Evolutionary conservation across 345 rosid species (phyloP), one percentile per base, ranked within the genome.

Genomic region (Microthlaspi erraticum): DNA sequence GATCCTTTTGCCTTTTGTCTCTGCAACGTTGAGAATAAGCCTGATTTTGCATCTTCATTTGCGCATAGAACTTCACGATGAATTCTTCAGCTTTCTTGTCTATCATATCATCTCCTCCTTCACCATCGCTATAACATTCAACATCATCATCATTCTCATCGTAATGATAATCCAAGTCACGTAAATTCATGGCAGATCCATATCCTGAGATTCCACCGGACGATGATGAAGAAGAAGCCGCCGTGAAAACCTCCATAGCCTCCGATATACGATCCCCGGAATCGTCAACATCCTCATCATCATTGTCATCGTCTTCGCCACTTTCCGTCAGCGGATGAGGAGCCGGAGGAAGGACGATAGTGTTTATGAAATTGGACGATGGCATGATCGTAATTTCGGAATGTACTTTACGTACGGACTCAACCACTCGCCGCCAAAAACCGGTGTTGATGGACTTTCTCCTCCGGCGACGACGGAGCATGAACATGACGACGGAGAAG

Each of bases 21-120:
- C 56, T 76, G 66, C 55, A 62, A n/a, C 75, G 75, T 14, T 76
- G 41, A 38, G 41, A 20, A 53, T 72, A 72, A 39, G 45, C 71
- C 34, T 37, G 33, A 48, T 76, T 65, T 69, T 87, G 91, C 56
- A 78, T 71, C 80, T 71, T 83, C 76, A 87, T 87, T 72, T 87
- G 87, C 16, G 64, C 73, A 58, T 90, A 86, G 50, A 90, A 90
- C 10, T 54, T 81, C 23, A 71, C 69, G 7, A 90, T 90, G 61
- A 90, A 90, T 43, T 77, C 79, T 69, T 90, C 96, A 2, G 96
- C 96, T 80, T 88, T 90, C 71, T 52, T 65, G 39, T 90, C 92
- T 32, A 90, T 86, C 91, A 81, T 82, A 18, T 84, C 89, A 23
- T 88, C 88, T 3, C 84, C 92, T 10, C 37, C 80, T 14, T 72